These are phyloP conservation scores for Metschnikowia peoriensis DNA, from an alignment of 805 yeast species.

Conservation along the genomic window DNA sequence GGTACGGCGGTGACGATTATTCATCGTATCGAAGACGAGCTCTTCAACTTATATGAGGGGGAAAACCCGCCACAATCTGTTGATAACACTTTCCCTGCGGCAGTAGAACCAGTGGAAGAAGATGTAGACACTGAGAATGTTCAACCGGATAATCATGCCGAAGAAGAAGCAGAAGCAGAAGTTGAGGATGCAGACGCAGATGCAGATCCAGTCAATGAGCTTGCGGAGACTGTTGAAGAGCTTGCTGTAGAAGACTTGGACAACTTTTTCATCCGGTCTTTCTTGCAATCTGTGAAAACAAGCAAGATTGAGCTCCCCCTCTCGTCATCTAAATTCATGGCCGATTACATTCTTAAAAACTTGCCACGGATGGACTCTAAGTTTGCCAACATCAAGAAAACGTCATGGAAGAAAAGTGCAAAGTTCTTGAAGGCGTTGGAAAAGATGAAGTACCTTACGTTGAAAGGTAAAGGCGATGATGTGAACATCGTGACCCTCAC, in stretches of 20 bases:
- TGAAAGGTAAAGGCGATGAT: constrained; percentile 87
- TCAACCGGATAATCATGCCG: not conserved
- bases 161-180: not conserved
- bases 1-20: constrained; percentile 78
- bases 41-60: constrained; percentile 53
- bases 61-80: constrained; percentile 23
- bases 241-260: constrained; percentile 68
- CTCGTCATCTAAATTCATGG: constrained; percentile 70
- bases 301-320: constrained; percentile 63
- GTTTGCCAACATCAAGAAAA: constrained; percentile 63
- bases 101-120: not conserved
- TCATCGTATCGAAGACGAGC: constrained; percentile 68
- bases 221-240: constrained; percentile 37
- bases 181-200: not conserved
- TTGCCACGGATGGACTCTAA: constrained; percentile 63
- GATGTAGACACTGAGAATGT: not conserved
- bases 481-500: constrained; percentile 42
- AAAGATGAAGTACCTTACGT: constrained; percentile 61
- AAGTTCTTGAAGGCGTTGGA: constrained; percentile 87
- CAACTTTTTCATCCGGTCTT: constrained; percentile 66
- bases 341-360: constrained; percentile 64
- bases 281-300: constrained; percentile 64
- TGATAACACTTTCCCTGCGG: constrained; percentile 3
- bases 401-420: constrained; percentile 87
- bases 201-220: constrained; percentile 1